Percentiles rank a stretch among this genome's conserved stretches.
These are phyloP conservation scores for Tilletia caries DNA, from an alignment of 1,284 basidiomycete genomes.

Conservation along the genomic window DNA sequence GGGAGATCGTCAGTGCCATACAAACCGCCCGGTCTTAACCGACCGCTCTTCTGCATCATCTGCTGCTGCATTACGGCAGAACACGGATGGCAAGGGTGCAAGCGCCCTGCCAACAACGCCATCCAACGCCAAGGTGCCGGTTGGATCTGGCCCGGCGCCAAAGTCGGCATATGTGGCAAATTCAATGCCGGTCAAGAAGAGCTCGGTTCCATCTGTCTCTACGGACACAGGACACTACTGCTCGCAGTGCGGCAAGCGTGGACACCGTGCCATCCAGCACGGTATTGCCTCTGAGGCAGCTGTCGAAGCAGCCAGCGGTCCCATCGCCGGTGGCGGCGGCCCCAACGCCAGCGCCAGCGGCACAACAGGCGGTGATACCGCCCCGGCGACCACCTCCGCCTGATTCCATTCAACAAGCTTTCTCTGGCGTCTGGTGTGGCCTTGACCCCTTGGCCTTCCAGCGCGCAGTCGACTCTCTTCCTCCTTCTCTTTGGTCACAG, in stretches of 20 bases:
- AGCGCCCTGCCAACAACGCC: not conserved
- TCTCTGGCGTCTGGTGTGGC: no score
- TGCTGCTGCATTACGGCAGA: not conserved
- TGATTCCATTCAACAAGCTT: no score
- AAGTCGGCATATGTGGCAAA: not conserved
- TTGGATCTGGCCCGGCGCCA: not conserved
- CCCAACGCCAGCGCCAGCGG: not conserved
- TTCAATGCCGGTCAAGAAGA: not conserved
- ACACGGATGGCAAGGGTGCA: not conserved
- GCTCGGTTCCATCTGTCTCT: not conserved
- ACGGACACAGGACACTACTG: constrained; percentile 4
- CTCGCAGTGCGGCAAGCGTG: not conserved
- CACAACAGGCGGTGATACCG: no score
- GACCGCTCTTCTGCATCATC: not conserved
- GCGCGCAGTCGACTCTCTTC: no score
- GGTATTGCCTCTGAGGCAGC: not conserved
- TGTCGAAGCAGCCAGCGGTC: no score
- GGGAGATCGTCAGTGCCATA: not conserved
- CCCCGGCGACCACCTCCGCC: no score
- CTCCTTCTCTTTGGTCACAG: no score
- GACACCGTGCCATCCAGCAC: not conserved
- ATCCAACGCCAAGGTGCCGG: not conserved
- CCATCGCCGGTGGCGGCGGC: not conserved
- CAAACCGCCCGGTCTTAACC: not conserved
- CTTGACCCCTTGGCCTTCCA: no score